Base-by-base conservation (phyloP, 345 rosid genomes). In the Cardamine chenopodiifolia region DNA sequence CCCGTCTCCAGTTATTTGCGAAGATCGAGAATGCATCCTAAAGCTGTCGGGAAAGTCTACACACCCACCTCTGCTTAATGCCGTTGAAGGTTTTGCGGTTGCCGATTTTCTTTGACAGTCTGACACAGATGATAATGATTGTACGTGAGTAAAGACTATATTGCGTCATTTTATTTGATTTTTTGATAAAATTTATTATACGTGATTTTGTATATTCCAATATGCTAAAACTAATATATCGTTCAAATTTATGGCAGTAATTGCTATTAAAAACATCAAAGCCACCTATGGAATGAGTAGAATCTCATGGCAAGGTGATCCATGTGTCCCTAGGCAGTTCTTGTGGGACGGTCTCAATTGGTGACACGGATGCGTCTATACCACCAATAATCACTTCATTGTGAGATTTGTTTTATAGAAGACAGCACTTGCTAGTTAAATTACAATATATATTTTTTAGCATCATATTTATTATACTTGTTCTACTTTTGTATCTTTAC, bases 281-380 rank as follows among this genome's bases (percentile, higher is more conserved):
- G 32, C 52, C 4, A 8, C 10, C 0, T 85, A 85, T 55, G 80
- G 69, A 28, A 7, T 86, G 23, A 77, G 34, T 4, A 75, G 49
- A 56, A 72, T 74, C 23, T 12, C 78, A 32, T 88, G 88, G 92
- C 88, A 88, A 72, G 93, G 90, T 26, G 93, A 88, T 79, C 90
- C 90, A 39, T 85, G 90, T 18, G 67, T 69, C 0, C 93, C 89
- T 7, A 15, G 22, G 8, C 23, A 0, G 17, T 83, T 66, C 68
- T 2, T 4, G 45, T 83, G 90, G 90, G 77, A 78, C 0, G 85
- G 90, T 29, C 73, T 88, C 6, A 66, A 62, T 60, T 88, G 88
- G 1, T 61, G 65, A 42, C 70, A 69, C 56, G 0, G 49, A 55
- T 34, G 3, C 4, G 4, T 69, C 49, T 34, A 63, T 17, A 42